A percentile compares a stretch with the other conserved stretches of the same genome.
These are phyloP conservation scores for Saccharata proteae DNA, from an alignment of 2,329 filamentous ascomycete species.

Conservation along the genomic window DNA sequence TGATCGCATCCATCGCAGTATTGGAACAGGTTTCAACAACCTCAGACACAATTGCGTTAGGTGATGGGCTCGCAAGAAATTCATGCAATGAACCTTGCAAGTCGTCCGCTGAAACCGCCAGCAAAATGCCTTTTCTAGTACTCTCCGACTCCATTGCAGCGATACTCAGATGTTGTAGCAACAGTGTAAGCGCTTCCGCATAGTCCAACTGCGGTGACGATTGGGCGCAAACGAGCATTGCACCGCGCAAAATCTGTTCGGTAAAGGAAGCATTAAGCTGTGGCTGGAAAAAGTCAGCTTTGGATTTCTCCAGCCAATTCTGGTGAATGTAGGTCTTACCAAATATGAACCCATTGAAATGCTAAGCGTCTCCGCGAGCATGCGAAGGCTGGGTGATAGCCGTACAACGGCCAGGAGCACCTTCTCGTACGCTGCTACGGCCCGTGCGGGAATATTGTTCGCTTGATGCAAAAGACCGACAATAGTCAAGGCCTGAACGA, in stretches of 20 bases:
- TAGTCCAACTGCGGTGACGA: not conserved
- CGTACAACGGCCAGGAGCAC: slow-evolving; percentile 10
- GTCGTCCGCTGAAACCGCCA: slow-evolving; percentile 15
- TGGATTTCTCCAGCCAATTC: no score
- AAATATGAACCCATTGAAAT: slow-evolving; percentile 1
- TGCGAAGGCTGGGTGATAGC: not conserved
- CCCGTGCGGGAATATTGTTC: slow-evolving; percentile 11
- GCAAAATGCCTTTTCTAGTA: slow-evolving; percentile 15
- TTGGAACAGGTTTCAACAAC: slow-evolving; percentile 13
- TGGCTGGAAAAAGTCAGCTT: not conserved
- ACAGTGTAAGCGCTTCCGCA: slow-evolving; percentile 1
- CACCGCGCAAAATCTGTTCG: slow-evolving; percentile 1
- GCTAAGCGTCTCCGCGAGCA: slow-evolving; percentile 1
- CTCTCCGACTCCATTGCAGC: not conserved
- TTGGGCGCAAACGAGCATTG: not conserved
- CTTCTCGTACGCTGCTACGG: slow-evolving; percentile 16
- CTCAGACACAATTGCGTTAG: not conserved
- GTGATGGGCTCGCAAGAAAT: slow-evolving; percentile 11
- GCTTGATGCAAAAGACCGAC: slow-evolving; percentile 17
- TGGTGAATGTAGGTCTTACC: not conserved
- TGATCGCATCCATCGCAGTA: slow-evolving; percentile 10
- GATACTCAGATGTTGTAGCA: slow-evolving; percentile 1
- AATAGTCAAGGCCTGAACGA: slow-evolving; percentile 15
- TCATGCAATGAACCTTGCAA: slow-evolving; percentile 14
- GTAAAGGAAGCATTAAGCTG: slow-evolving; percentile 4